Conservation (phyloP, 1,139 yeast species). For the Saccharomyces hybrid region DNA sequence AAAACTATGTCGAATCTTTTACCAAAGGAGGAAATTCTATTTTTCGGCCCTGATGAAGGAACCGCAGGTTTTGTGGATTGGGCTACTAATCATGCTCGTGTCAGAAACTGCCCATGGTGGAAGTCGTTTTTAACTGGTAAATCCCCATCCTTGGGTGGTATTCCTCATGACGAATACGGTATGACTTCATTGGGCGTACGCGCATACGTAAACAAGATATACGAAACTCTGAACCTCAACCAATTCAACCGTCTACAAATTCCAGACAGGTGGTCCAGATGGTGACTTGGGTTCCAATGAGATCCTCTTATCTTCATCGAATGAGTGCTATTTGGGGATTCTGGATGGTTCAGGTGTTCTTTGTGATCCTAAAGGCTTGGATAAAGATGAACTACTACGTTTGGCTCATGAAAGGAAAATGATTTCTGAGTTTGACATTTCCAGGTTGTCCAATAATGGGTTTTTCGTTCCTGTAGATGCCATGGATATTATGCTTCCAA, state of each 20-base stretch:
- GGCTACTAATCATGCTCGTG: slow-evolving; percentile 95
- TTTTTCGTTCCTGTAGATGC: slow-evolving; percentile 84
- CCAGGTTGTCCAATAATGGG: slow-evolving; percentile 65
- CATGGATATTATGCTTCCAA: slow-evolving; percentile 67
- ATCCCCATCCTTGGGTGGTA: slow-evolving; percentile 87
- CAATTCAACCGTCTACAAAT: slow-evolving; percentile 58
- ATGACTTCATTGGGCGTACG: slow-evolving; percentile 95
- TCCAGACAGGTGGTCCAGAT: slow-evolving; percentile 99
- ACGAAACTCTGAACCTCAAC: slow-evolving; percentile 63
- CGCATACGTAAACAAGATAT: slow-evolving; percentile 82
- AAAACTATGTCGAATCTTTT: slow-evolving; percentile 78
- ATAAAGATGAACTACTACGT: slow-evolving; percentile 67
- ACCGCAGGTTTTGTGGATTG: slow-evolving; percentile 93
- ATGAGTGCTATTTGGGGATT: slow-evolving; percentile 77
- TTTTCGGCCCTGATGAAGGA: slow-evolving; percentile 98
- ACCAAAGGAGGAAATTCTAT: slow-evolving; percentile 78
- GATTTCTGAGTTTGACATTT: slow-evolving; percentile 61
- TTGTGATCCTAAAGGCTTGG: slow-evolving; percentile 84
- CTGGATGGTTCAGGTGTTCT: slow-evolving; percentile 96
- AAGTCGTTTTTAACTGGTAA: slow-evolving; percentile 96
- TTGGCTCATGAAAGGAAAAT: slow-evolving; percentile 73
- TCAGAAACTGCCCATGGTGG: slow-evolving; percentile 98
- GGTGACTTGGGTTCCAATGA: slow-evolving; percentile 97
- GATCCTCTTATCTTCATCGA: slow-evolving; percentile 65
- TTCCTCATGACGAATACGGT: slow-evolving; percentile 96